Base-by-base conservation (phyloP, 2,329 filamentous ascomycete species). In the Colletotrichum zoysiae region DNA sequence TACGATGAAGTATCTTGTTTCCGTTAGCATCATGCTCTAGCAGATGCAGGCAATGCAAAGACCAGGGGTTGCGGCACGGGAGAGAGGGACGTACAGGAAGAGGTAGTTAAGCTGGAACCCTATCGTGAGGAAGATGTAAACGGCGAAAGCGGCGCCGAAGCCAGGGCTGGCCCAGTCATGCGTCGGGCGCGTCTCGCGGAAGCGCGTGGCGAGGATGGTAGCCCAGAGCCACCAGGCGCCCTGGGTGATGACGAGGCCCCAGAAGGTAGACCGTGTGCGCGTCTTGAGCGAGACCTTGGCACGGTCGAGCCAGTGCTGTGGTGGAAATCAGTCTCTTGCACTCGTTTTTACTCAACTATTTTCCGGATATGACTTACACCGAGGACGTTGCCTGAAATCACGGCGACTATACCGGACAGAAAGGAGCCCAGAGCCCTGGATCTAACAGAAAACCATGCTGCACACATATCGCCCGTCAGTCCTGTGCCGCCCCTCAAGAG, bases 81-180 rank as follows among this genome's bases (percentile, higher is more conserved):
- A 8, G 0, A 46, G 18, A 9, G 14, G 50, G 20, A 80, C 86
- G 79, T 76, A 91, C 84, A 93, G 80, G 78, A 90, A 93, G 74
- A 93, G 84, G 77, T 94, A 94, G 78, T 94, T 94, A 9, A 93
- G 75, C 80, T 94, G 92, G 75, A 94, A 94, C 0, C 90, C 88
- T 14, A 88, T 81, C 0, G 90, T 89, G 75, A 92, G 85, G 75
- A 94, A 88, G 7, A 94, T 76, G 78, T 92, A 94, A 23, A 93
- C 83, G 0, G 86, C 88, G 75, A 94, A 94, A 0, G 86, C 90
- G 50, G 85, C 84, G 0, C 91, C 91, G 66, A 94, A 94, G 0
- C 90, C 91, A 0, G 82, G 73, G 73, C 86, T 86, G 0, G 78
- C 76, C 92, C 92, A 94, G 78, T 94, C 92, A 75, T 89, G 91